Conservation (phyloP, 306 rosid genomes). For the Vigna angularis region DNA sequence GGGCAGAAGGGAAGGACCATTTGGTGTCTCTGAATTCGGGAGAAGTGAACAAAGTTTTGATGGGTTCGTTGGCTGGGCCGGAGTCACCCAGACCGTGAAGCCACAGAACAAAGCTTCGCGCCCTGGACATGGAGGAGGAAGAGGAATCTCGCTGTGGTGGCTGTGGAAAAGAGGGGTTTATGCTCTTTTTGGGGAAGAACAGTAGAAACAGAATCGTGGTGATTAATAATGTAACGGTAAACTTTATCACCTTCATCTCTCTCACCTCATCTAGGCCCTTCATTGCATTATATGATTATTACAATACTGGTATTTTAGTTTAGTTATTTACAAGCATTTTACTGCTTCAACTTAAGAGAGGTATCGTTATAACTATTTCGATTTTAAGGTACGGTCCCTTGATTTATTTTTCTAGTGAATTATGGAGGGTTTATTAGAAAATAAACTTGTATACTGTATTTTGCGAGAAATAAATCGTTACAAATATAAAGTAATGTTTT, state of each 20-base stretch:
- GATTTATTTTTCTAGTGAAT: too few relatives aligned
- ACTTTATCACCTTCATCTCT: slow-evolving; percentile 19
- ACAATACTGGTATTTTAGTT: too few relatives aligned
- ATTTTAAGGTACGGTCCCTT: too few relatives aligned
- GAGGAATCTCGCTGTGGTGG: background rate
- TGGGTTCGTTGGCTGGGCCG: slow-evolving; percentile 93
- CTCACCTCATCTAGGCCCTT: too few relatives aligned
- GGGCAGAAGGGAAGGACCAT: slow-evolving; percentile 94
- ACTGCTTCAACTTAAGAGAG: too few relatives aligned
- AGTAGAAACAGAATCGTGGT: slow-evolving; percentile 1
- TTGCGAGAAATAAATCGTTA: too few relatives aligned
- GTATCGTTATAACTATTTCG: too few relatives aligned
- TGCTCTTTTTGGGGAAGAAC: background rate
- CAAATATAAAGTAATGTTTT: too few relatives aligned
- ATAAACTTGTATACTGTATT: too few relatives aligned
- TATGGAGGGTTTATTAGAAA: too few relatives aligned
- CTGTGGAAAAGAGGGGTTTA: background rate
- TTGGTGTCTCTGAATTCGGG: slow-evolving; percentile 64
- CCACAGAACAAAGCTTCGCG: slow-evolving; percentile 85
- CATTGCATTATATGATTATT: too few relatives aligned
- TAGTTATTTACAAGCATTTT: too few relatives aligned
- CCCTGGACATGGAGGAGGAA: slow-evolving; percentile 38
- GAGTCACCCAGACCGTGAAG: slow-evolving; percentile 93
- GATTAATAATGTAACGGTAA: slow-evolving; percentile 22
- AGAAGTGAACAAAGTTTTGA: slow-evolving; percentile 79